Percentiles rank a stretch among this genome's conserved stretches.
Evolutionary conservation across 495 filamentous ascomycete species (phyloP).

Genomic region (Corynascus novoguineensis): DNA sequence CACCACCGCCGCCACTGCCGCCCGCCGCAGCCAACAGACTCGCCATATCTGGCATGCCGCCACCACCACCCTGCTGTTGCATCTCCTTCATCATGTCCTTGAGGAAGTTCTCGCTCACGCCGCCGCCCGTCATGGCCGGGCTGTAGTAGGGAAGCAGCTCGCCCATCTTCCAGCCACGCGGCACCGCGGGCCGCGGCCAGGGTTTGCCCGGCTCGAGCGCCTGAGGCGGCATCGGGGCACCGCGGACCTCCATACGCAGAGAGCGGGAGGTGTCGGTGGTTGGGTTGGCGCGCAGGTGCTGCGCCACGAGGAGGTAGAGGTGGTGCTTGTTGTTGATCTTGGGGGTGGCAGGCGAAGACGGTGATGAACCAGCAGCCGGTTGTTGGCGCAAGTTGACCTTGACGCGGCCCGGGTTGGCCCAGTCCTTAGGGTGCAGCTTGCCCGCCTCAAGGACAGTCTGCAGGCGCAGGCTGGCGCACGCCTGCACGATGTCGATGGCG

Average conservation of each 20-base stretch:
- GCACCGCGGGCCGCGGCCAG: constrained; percentile 66
- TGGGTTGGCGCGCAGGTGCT: constrained; percentile 70
- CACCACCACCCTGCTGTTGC: constrained; percentile 51
- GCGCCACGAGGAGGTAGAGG: constrained; percentile 69
- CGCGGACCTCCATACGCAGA: constrained; percentile 63
- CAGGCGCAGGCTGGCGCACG: constrained; percentile 66
- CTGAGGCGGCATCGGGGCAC: constrained; percentile 36
- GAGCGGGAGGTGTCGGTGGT: constrained; percentile 60
- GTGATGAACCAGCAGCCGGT: neutral
- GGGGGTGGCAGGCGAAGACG: constrained; percentile 12
- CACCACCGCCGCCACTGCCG: constrained; percentile 21
- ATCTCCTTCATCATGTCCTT: constrained; percentile 98
- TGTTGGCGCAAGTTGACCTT: constrained; percentile 53
- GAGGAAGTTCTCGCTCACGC: constrained; percentile 91
- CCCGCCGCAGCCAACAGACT: constrained; percentile 37
- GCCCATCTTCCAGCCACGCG: constrained; percentile 88
- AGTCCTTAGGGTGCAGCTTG: constrained; percentile 92
- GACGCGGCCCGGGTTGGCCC: constrained; percentile 92
- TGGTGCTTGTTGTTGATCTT: constrained; percentile 82
- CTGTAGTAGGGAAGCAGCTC: constrained; percentile 78
- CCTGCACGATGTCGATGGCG: constrained; percentile 82
- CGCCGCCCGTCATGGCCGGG: constrained; percentile 84
- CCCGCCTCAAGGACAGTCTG: constrained; percentile 80
- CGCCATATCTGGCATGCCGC: constrained; percentile 36
- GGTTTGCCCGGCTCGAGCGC: constrained; percentile 51